phyloP scores from a whole-genome alignment of 2,329 filamentous ascomycete genomes.

The Nothophaeocryptopus gaeumannii region DNA sequence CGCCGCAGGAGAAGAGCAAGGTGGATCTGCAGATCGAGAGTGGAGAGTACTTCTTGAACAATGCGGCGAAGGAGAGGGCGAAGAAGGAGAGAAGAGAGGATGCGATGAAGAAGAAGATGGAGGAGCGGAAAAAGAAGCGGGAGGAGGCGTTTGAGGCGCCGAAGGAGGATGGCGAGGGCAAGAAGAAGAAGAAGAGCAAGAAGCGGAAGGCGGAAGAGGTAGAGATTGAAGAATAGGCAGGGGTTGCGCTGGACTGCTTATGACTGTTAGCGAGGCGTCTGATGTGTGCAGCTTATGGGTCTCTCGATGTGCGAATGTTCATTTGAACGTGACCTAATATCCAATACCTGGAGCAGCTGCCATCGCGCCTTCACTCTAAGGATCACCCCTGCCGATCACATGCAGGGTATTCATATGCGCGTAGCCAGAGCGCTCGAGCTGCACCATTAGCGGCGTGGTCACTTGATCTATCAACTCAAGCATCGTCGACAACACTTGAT shows the following conservation, averaged over 20 bases:
- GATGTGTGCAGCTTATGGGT: background rate
- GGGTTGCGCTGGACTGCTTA: background rate
- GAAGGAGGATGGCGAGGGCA: slow-evolving; percentile 62
- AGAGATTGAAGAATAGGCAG: slow-evolving; percentile 26
- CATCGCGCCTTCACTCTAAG: no score
- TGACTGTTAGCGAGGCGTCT: slow-evolving; percentile 11
- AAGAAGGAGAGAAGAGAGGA: slow-evolving; percentile 76
- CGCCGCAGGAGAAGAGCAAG: slow-evolving; percentile 97
- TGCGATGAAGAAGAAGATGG: slow-evolving; percentile 81
- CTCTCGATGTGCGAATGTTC: no score
- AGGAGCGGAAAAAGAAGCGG: slow-evolving; percentile 80
- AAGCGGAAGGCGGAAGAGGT: slow-evolving; percentile 49
- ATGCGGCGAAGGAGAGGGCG: slow-evolving; percentile 84
- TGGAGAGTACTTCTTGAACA: slow-evolving; percentile 93
- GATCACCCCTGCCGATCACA: no score
- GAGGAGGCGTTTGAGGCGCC: slow-evolving; percentile 85
- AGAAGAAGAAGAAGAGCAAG: slow-evolving; percentile 45
- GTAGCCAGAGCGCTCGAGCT: no score
- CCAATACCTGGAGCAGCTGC: no score
- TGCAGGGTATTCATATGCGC: no score
- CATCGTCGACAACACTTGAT: no score
- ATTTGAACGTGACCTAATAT: no score
- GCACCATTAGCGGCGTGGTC: no score
- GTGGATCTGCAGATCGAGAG: slow-evolving; percentile 96
- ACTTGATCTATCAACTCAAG: no score